Conservation (phyloP, 2,329 filamentous ascomycete species). For the Aspergillus melleus region DNA sequence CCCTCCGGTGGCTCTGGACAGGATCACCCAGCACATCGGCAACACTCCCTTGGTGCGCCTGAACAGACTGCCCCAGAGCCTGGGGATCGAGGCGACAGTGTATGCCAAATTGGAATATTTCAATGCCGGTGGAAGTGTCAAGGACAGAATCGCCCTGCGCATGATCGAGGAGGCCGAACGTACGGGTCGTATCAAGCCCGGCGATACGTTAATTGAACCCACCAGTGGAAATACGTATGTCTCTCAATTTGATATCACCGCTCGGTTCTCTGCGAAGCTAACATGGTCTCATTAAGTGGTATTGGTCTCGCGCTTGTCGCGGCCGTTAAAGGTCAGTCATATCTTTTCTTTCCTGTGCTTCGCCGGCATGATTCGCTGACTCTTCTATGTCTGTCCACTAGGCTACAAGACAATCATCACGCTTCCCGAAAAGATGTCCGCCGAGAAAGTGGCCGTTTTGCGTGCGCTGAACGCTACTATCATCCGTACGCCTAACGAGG, state of each 20-base stretch:
- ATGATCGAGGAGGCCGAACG: constrained; percentile 97
- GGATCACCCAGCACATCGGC: constrained; percentile 84
- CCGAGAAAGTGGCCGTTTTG: constrained; percentile 94
- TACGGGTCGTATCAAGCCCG: constrained; percentile 90
- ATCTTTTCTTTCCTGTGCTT: not conserved
- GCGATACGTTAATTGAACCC: constrained; percentile 95
- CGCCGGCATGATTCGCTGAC: not conserved
- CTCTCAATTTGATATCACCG: not conserved
- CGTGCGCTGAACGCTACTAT: constrained; percentile 94
- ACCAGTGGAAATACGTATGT: constrained; percentile 87
- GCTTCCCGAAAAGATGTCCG: constrained; percentile 98
- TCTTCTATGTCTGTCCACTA: constrained; percentile 14
- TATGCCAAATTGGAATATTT: constrained; percentile 92
- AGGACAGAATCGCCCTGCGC: constrained; percentile 90
- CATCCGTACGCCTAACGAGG: constrained; percentile 94
- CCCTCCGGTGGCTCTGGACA: constrained; percentile 60
- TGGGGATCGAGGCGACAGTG: constrained; percentile 84
- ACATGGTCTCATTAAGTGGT: constrained; percentile 50
- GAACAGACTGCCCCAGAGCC: constrained; percentile 86
- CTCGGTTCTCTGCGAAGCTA: not conserved
- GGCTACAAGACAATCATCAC: constrained; percentile 98
- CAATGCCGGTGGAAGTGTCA: constrained; percentile 91
- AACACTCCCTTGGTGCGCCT: constrained; percentile 93
- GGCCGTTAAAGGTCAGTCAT: constrained; percentile 71
- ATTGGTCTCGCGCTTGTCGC: constrained; percentile 93